Conservation (phyloP, 169 alveolate genomes). For the Babesia divergens region DNA sequence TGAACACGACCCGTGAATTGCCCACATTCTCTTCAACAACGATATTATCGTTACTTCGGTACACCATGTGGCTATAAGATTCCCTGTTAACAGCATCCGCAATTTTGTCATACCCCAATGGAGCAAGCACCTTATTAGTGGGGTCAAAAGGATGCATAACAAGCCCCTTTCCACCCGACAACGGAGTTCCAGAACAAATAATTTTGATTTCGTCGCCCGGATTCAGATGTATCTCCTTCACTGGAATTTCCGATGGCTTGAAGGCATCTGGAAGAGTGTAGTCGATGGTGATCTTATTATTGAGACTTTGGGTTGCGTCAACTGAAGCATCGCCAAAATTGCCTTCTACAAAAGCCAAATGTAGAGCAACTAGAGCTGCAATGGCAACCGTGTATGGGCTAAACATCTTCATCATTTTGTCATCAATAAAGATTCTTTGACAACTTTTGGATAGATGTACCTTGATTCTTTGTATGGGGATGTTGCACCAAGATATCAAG, state of each 20-base stretch:
- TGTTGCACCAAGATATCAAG: neutral
- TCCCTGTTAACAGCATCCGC: neutral
- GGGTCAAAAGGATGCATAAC: constrained; percentile 12
- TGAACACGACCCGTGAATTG: neutral
- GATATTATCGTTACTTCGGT: neutral
- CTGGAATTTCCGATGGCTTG: too few relatives aligned
- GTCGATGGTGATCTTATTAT: too few relatives aligned
- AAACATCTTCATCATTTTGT: neutral
- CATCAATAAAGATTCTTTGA: neutral
- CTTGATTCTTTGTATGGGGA: neutral
- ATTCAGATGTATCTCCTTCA: neutral
- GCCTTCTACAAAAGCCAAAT: neutral
- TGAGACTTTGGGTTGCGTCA: too few relatives aligned
- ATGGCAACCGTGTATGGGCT: neutral
- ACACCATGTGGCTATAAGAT: neutral
- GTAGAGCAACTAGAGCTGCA: neutral
- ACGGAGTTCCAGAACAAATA: neutral
- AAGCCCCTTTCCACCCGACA: neutral
- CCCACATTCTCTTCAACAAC: neutral
- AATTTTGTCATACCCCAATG: neutral
- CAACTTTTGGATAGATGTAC: neutral
- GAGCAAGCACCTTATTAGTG: neutral
- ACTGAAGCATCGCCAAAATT: too few relatives aligned
- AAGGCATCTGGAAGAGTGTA: too few relatives aligned
- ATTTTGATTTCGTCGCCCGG: neutral